Evolutionary conservation across 192 early-diverging fungal genomes (phyloP).

Genomic region (Diversispora eburnea): DNA sequence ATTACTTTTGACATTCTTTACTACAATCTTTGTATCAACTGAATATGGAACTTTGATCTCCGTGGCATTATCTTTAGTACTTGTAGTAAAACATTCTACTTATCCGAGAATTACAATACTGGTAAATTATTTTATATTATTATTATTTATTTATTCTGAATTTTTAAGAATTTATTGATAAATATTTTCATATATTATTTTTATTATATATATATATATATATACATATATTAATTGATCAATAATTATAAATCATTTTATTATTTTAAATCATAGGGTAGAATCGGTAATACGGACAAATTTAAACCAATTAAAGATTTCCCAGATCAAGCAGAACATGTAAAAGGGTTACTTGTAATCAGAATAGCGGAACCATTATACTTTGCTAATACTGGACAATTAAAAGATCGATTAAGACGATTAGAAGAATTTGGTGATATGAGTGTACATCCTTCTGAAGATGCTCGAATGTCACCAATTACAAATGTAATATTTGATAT

Average conservation of each 20-base stretch:
- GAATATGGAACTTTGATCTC: conserved; percentile 92
- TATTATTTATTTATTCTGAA: neutral
- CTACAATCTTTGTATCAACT: conserved; percentile 86
- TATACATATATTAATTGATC: too few species aligned
- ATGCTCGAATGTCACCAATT: conserved; percentile 71
- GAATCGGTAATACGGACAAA: conserved; percentile 57
- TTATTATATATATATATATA: too few species aligned
- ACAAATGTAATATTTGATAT: conserved; percentile 89
- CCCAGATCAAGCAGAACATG: conserved; percentile 62
- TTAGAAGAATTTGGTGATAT: conserved; percentile 93
- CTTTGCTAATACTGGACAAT: conserved; percentile 96
- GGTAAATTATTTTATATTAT: conserved; percentile 41
- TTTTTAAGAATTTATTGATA: too few species aligned
- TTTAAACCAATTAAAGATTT: conserved; percentile 68
- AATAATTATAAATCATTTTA: too few species aligned
- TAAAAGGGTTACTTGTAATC: conserved; percentile 84
- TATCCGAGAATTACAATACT: conserved; percentile 76
- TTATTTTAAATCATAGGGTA: conserved; percentile 34
- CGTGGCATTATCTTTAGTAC: conserved; percentile 79
- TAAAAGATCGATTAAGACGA: conserved; percentile 90
- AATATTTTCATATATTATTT: too few species aligned
- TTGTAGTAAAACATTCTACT: conserved; percentile 91
- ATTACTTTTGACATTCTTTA: conserved; percentile 80
- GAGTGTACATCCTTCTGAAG: conserved; percentile 91
- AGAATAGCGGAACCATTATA: conserved; percentile 91